phyloP scores from a whole-genome alignment of 768 basidiomycete genomes.

The Leccinum subgranulosum region DNA sequence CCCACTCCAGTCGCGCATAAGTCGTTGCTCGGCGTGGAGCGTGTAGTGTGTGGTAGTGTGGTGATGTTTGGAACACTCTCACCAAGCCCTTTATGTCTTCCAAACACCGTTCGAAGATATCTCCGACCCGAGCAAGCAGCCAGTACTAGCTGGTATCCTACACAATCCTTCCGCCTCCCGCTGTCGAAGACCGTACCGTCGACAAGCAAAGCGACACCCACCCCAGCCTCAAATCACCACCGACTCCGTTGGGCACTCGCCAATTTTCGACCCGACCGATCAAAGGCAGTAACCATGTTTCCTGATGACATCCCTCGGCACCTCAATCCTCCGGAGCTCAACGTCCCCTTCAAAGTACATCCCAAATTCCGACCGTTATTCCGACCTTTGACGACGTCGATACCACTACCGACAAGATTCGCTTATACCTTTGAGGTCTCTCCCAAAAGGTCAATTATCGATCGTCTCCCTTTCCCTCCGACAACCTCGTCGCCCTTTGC shows the following conservation, averaged over 20 bases:
- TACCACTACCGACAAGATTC: background rate
- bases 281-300: background rate
- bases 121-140: background rate
- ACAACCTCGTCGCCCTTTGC: constrained; percentile 1
- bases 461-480: background rate
- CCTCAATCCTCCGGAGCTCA: background rate
- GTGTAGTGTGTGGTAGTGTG: background rate
- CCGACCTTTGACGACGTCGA: background rate
- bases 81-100: background rate
- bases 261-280: background rate
- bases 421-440: background rate
- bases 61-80: background rate
- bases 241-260: background rate
- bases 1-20: background rate
- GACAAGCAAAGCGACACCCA: background rate
- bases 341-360: background rate
- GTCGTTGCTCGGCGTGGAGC: background rate
- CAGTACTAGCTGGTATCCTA: background rate
- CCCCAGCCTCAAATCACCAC: background rate
- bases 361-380: background rate
- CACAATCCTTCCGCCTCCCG: background rate
- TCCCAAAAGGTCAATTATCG: background rate
- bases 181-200: background rate
- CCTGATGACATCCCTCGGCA: background rate
- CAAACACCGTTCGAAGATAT: background rate